phyloP scores from a whole-genome alignment of 768 basidiomycete genomes.

The Lyophyllum atratum region DNA sequence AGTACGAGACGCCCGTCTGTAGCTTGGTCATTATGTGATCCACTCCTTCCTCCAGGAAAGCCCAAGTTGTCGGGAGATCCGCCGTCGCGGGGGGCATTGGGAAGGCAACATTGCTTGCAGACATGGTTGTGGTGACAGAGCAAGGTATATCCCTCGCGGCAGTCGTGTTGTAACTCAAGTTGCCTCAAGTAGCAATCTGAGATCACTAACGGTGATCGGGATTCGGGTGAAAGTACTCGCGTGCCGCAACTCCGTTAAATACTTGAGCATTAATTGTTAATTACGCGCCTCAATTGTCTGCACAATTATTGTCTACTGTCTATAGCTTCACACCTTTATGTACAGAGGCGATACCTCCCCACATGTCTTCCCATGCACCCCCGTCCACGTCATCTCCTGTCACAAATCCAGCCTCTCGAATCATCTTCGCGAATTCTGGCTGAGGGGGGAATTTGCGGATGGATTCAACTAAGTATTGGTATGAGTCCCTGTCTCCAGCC shows the following conservation, averaged over 20 bases:
- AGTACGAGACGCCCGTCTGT: slow-evolving; percentile 86
- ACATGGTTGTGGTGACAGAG: slow-evolving; percentile 27
- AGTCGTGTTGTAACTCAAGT: slow-evolving; percentile 4
- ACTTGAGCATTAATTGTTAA: neutral
- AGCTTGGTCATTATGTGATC: slow-evolving; percentile 93
- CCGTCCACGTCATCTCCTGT: slow-evolving; percentile 74
- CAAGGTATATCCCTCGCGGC: slow-evolving; percentile 2
- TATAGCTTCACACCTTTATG: slow-evolving; percentile 84
- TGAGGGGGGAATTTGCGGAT: slow-evolving; percentile 93
- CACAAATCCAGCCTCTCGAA: slow-evolving; percentile 79
- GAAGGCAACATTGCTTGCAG: slow-evolving; percentile 31
- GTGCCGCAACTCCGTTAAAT: neutral
- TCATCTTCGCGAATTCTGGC: slow-evolving; percentile 86
- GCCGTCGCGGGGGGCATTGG: slow-evolving; percentile 68
- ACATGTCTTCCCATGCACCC: slow-evolving; percentile 83
- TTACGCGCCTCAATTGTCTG: neutral
- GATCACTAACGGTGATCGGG: slow-evolving; percentile 10
- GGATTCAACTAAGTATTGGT: slow-evolving; percentile 97
- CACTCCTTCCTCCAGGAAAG: slow-evolving; percentile 82
- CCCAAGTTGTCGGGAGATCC: slow-evolving; percentile 86
- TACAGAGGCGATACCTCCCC: slow-evolving; percentile 86
- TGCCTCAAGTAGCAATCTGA: neutral
- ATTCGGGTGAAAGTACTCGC: slow-evolving; percentile 3
- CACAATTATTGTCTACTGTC: neutral
- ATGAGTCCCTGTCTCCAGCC: slow-evolving; percentile 92